Conservation (phyloP, 768 basidiomycete genomes). For the Tylopilus cervinicoccineus region DNA sequence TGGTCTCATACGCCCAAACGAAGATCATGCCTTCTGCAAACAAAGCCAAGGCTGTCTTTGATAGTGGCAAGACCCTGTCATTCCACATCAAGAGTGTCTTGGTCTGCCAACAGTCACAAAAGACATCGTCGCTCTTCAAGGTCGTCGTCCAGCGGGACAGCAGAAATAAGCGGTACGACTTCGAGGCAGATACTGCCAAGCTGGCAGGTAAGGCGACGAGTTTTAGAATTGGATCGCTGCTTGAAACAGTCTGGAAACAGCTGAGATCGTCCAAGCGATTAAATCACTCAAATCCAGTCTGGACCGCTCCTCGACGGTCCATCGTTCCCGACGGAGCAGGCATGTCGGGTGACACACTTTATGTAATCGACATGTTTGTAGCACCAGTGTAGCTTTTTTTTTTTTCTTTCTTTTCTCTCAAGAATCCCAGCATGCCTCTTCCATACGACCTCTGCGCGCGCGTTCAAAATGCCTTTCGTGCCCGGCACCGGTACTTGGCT, state of each 20-base stretch:
- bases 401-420: not conserved
- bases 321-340: conserved; percentile 59
- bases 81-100: conserved; percentile 89
- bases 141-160: conserved; percentile 74
- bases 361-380: conserved; percentile 9
- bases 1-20: conserved; percentile 11
- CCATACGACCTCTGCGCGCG: conserved; percentile 89
- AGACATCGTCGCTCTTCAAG: conserved; percentile 82
- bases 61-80: conserved; percentile 85
- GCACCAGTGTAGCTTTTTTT: not conserved
- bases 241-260: conserved; percentile 31
- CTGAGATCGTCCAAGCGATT: conserved; percentile 76
- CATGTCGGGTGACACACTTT: conserved; percentile 39
- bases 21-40: conserved; percentile 88
- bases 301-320: conserved; percentile 62
- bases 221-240: not conserved
- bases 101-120: conserved; percentile 78
- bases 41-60: conserved; percentile 77
- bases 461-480: conserved; percentile 88
- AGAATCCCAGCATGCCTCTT: conserved; percentile 43
- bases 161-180: conserved; percentile 90
- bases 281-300: conserved; percentile 58
- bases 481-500: conserved; percentile 72
- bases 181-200: conserved; percentile 88
- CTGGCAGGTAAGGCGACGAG: conserved; percentile 55